Percentiles rank a stretch among this genome's conserved stretches.
Evolutionary conservation across 768 basidiomycete genomes (phyloP).

Genomic region (Boletus rex-veris): DNA sequence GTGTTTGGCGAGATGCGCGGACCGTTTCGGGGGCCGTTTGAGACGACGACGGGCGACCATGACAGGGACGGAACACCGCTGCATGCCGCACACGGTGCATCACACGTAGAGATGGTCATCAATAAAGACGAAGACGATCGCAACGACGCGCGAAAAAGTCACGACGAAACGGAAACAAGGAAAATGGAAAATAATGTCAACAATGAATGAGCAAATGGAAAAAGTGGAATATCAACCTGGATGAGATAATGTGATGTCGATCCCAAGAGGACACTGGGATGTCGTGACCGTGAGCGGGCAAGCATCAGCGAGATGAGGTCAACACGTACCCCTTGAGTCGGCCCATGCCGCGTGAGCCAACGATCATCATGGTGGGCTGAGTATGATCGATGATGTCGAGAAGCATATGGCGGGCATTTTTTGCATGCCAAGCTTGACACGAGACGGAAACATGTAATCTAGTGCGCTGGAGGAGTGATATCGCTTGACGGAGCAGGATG

Average conservation of each 20-base stretch:
- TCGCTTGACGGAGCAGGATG: conserved; percentile 86
- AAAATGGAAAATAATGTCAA: neutral
- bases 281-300: neutral
- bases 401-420: conserved; percentile 87
- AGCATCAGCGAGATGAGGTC: too few species aligned
- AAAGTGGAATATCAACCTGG: conserved; percentile 45
- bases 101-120: neutral
- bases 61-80: conserved; percentile 93
- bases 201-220: neutral
- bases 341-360: conserved; percentile 88
- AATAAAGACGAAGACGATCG: neutral
- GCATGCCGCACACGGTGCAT: conserved; percentile 2
- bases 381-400: conserved; percentile 87
- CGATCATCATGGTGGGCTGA: conserved; percentile 89
- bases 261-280: conserved; percentile 77
- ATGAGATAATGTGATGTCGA: conserved; percentile 95
- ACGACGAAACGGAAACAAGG: neutral
- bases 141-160: neutral
- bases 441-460: conserved; percentile 79
- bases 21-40: conserved; percentile 78
- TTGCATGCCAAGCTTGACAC: conserved; percentile 98
- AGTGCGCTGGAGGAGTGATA: conserved; percentile 86
- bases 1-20: conserved; percentile 77
- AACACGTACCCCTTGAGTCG: conserved; percentile 76
- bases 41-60: conserved; percentile 94